Conservation (phyloP, 2,329 filamentous ascomycete species). For the Stemphylium lycopersici region DNA sequence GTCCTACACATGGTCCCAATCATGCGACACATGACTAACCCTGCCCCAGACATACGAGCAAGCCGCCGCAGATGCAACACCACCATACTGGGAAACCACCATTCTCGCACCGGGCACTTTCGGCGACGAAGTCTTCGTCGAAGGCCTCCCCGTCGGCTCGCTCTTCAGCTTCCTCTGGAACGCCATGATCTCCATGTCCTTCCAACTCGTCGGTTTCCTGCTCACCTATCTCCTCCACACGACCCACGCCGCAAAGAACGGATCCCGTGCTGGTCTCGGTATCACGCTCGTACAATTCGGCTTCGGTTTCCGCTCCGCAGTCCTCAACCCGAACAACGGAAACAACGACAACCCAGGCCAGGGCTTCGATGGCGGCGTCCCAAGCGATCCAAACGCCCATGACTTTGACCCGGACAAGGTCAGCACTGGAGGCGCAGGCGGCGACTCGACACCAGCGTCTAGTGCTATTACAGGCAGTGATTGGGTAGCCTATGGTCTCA, state of each 20-base stretch:
- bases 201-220: constrained; percentile 95
- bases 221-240: constrained; percentile 98
- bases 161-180: constrained; percentile 91
- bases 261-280: constrained; percentile 89
- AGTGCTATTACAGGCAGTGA: constrained; percentile 74
- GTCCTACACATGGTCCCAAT: constrained; percentile 47
- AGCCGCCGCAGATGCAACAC: constrained; percentile 92
- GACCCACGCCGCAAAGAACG: constrained; percentile 97
- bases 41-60: constrained; percentile 86
- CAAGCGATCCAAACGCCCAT: constrained; percentile 87
- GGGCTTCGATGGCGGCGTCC: constrained; percentile 63
- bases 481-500: constrained; percentile 89
- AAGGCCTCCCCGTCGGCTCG: constrained; percentile 90
- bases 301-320: constrained; percentile 82
- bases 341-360: constrained; percentile 57
- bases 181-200: constrained; percentile 93
- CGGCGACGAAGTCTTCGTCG: constrained; percentile 95
- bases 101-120: constrained; percentile 91
- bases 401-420: constrained; percentile 80
- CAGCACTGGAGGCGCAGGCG: constrained; percentile 39
- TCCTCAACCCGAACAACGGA: constrained; percentile 41
- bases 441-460: constrained; percentile 41
- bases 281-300: constrained; percentile 96
- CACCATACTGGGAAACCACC: constrained; percentile 98
- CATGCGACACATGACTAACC: constrained; percentile 42